Percentiles rank a stretch among this genome's conserved stretches.
Conservation (phyloP, 2,329 filamentous ascomycete genomes). For the Sarocladium brachiariae region DNA sequence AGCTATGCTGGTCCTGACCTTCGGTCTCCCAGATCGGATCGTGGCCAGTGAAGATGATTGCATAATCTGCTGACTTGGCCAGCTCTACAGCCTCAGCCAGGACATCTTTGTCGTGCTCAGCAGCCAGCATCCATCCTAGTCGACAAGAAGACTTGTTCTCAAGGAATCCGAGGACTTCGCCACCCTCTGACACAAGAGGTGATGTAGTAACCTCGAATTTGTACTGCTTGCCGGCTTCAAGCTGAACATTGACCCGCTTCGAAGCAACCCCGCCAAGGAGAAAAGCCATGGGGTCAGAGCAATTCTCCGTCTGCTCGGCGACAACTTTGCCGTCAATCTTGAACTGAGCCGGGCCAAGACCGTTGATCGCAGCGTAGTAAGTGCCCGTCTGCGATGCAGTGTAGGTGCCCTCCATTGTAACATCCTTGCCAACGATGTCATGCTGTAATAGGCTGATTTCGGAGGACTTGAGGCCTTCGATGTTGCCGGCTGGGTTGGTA, state of each 20-base stretch:
- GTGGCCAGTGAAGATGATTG: slow-evolving; percentile 7
- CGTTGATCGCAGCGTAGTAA: background rate
- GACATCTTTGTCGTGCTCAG: slow-evolving; percentile 28
- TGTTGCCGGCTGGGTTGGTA: background rate
- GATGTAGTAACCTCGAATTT: slow-evolving; percentile 23
- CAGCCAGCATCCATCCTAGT: slow-evolving; percentile 24
- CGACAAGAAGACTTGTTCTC: slow-evolving; percentile 14
- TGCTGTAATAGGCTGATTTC: background rate
- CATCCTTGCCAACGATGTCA: background rate
- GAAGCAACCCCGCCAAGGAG: slow-evolving; percentile 17
- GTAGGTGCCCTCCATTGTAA: background rate
- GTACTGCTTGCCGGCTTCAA: slow-evolving; percentile 24
- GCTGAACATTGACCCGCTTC: slow-evolving; percentile 23
- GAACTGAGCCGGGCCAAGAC: background rate
- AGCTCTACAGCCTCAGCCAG: slow-evolving; percentile 9
- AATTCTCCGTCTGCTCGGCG: slow-evolving; percentile 9
- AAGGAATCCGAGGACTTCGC: slow-evolving; percentile 22
- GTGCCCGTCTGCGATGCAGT: background rate
- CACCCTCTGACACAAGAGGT: slow-evolving; percentile 19
- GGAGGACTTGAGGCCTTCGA: background rate
- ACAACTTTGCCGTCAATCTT: slow-evolving; percentile 15
- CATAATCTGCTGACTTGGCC: no score
- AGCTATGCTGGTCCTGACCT: slow-evolving; percentile 59
- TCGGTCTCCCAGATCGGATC: slow-evolving; percentile 62
- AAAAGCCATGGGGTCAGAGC: slow-evolving; percentile 10